Evolutionary conservation across 2,329 filamentous ascomycete species (phyloP).

Genomic region (Penicillium sp.): DNA sequence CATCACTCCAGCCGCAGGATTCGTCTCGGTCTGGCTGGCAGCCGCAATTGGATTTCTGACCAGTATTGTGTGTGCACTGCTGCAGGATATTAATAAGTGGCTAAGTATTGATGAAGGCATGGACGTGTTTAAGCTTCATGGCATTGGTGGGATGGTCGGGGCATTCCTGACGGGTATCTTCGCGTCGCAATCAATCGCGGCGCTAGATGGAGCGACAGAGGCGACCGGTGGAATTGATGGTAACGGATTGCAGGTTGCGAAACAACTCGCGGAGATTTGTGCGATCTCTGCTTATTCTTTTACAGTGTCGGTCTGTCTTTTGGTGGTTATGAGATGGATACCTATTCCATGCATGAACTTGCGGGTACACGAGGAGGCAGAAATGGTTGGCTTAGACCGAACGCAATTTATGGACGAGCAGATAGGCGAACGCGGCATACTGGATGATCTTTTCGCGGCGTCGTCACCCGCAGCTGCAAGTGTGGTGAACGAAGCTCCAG

Average conservation of each 20-base stretch:
- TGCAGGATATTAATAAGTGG: constrained; percentile 59
- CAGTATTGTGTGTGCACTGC: constrained; percentile 53
- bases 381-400: constrained; percentile 59
- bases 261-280: constrained; percentile 61
- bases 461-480: constrained; percentile 15
- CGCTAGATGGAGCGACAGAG: constrained; percentile 55
- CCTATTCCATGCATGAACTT: constrained; percentile 55
- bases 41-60: constrained; percentile 62
- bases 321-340: constrained; percentile 61
- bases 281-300: constrained; percentile 60
- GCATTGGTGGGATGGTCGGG: constrained; percentile 61
- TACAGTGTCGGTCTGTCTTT: constrained; percentile 53
- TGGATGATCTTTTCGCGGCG: constrained; percentile 25
- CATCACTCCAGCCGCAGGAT: constrained; percentile 58
- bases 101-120: constrained; percentile 62
- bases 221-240: constrained; percentile 58
- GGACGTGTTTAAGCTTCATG: constrained; percentile 65
- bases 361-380: constrained; percentile 58
- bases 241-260: constrained; percentile 59
- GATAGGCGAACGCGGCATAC: constrained; percentile 57
- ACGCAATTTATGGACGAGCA: constrained; percentile 63
- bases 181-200: constrained; percentile 47
- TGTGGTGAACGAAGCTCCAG: constrained; percentile 10
- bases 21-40: constrained; percentile 54
- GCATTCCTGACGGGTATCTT: constrained; percentile 64